Percentiles rank a stretch among this genome's conserved stretches.
phyloP scores from a whole-genome alignment of 1,139 yeast genomes.

The Diutina sp. region DNA sequence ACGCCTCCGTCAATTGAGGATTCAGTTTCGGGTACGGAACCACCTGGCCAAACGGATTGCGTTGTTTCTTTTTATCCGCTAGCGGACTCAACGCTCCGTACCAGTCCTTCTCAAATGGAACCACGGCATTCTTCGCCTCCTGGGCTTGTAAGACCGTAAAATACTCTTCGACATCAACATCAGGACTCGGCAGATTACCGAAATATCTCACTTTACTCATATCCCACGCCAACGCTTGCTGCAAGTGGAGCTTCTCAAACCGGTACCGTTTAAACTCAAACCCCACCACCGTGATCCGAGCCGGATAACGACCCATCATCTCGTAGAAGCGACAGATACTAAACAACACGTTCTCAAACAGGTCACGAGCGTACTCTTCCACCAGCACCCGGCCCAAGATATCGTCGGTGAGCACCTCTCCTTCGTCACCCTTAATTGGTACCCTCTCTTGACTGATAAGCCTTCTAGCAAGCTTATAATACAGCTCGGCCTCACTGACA shows the following conservation, averaged over 20 bases:
- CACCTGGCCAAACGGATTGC: constrained; percentile 49
- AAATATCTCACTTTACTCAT: constrained; percentile 26
- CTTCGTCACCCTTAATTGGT: constrained; percentile 6
- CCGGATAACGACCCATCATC: constrained; percentile 34
- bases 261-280: constrained; percentile 60
- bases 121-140: constrained; percentile 44
- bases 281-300: constrained; percentile 45
- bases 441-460: constrained; percentile 4
- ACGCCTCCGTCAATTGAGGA: constrained; percentile 9
- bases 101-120: constrained; percentile 45
- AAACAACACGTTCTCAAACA: constrained; percentile 65
- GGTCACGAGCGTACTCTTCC: constrained; percentile 72
- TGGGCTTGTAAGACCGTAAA: constrained; percentile 27
- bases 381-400: constrained; percentile 17
- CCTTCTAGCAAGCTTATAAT: constrained; percentile 23
- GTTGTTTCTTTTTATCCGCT: constrained; percentile 25
- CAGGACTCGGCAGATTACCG: constrained; percentile 52
- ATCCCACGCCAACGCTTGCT: constrained; percentile 28
- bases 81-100: constrained; percentile 39
- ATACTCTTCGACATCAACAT: constrained; percentile 15
- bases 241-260: constrained; percentile 43
- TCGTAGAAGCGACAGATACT: constrained; percentile 47
- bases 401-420: constrained; percentile 2
- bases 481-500: constrained; percentile 50
- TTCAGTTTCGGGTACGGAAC: constrained; percentile 28